A percentile compares a stretch with the other conserved stretches of the same genome.
phyloP scores from a whole-genome alignment of 2,329 filamentous ascomycete genomes.

The Huntiella decipiens region DNA sequence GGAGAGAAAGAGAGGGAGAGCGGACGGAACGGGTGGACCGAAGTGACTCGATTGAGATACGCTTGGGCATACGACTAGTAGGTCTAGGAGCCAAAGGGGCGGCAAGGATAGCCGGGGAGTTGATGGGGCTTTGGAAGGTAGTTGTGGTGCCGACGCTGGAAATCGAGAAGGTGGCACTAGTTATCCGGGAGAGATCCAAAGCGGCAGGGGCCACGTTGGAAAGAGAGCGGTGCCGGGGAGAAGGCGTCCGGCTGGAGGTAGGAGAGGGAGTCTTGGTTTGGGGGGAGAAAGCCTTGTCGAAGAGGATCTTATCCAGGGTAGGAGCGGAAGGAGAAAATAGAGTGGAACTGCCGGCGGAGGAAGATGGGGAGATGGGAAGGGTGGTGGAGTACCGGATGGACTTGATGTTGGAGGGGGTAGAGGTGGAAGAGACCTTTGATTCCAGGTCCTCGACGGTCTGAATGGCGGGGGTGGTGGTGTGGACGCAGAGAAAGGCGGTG shows the following conservation, averaged over 20 bases:
- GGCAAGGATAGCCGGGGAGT: conserved; percentile 4
- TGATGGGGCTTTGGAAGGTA: conserved; percentile 8
- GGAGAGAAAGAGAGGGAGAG: not conserved
- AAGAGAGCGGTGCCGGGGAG: not conserved
- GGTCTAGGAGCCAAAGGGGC: conserved; percentile 10
- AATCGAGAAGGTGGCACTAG: conserved; percentile 9
- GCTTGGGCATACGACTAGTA: conserved; percentile 8
- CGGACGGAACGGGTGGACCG: conserved; percentile 4
- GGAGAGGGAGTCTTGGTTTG: conserved; percentile 4
- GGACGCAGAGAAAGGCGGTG: conserved; percentile 6
- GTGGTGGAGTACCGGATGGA: conserved; percentile 10
- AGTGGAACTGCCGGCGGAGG: conserved; percentile 2
- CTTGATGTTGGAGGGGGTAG: conserved; percentile 5
- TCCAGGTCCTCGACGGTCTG: conserved; percentile 4
- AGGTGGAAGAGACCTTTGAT: not conserved
- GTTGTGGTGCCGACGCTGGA: conserved; percentile 4
- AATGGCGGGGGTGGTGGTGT: conserved; percentile 1
- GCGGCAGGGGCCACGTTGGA: not conserved
- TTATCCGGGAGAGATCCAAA: conserved; percentile 8
- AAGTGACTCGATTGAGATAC: conserved; percentile 10
- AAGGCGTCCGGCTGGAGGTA: conserved; percentile 5
- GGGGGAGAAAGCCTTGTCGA: conserved; percentile 9
- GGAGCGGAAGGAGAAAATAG: not conserved
- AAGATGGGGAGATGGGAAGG: conserved; percentile 6
- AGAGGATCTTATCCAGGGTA: conserved; percentile 3